Base-by-base conservation (phyloP, 352 stramenopile species). In the Phytophthora citrophthora region DNA sequence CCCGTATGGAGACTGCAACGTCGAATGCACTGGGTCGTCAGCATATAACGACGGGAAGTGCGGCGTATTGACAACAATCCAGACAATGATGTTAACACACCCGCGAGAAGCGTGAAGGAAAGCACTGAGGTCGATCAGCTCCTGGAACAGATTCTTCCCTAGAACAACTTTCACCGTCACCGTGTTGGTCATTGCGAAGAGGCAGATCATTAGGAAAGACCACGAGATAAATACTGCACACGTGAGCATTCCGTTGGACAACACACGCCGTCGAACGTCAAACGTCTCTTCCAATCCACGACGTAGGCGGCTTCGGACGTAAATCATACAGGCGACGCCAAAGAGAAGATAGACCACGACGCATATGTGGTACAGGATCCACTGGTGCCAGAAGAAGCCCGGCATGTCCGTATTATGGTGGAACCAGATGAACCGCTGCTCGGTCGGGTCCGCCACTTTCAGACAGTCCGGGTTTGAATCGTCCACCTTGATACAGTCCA, bases 141-240 rank as follows among this genome's bases (percentile, higher is more conserved):
- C 74, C 47, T 72, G 59, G 52, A 94, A 91, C 13, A 72, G 53
- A 13, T 43, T n/a, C n/a, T 68, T 54, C 1, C 69, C 66, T n/a
- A 88, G 23, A 7, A 67, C 32, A 7, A 45, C 20, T 59, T 91
- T 87, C 5, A 83, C 59, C 3, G 51, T 43, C 9, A 65, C 40
- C 3, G 80, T 62, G 47, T 91, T 93, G 2, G 73, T 90, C 31
- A 90, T 48, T 0, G 79, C 72, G 62, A 96, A 93, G 11, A 94
- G 61, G 9, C 58, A 70, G n/a, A 94, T 76, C 51, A 86, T 82
- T 39, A 88, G 43, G 47, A 90, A 77, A 9, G 88, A 94, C 88
- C 88, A 96, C 29, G 83, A 90, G 41, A 94, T 90, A 61, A 94
- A 96, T 49, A 92, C 86, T 15, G 76, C 85, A 58, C 88, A 94